A percentile compares a stretch with the other conserved stretches of the same genome.
phyloP scores from a whole-genome alignment of 805 yeast species.

The Kodamaea kakaduensis region DNA sequence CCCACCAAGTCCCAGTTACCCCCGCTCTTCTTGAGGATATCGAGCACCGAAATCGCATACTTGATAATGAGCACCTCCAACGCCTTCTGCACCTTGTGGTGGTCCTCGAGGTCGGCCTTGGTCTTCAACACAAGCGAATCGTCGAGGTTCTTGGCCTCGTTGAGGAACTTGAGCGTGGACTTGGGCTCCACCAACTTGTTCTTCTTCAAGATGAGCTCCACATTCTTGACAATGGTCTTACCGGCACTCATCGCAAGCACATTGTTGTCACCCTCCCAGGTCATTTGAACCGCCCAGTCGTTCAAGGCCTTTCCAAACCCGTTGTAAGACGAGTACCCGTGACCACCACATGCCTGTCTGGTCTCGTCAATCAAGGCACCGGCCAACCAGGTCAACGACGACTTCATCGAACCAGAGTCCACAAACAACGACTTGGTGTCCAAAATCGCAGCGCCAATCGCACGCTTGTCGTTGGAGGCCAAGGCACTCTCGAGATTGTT shows the following conservation, averaged over 20 bases:
- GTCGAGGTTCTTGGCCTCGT: slow-evolving; percentile 16
- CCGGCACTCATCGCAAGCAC: slow-evolving; percentile 42
- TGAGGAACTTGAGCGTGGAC: slow-evolving; percentile 31
- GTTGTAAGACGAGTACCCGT: slow-evolving; percentile 42
- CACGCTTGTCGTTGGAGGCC: slow-evolving; percentile 26
- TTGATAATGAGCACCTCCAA: slow-evolving; percentile 37
- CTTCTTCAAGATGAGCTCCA: slow-evolving; percentile 24
- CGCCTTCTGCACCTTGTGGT: slow-evolving; percentile 17
- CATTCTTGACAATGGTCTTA: slow-evolving; percentile 34
- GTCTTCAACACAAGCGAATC: slow-evolving; percentile 14
- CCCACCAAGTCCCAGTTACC: slow-evolving; percentile 35
- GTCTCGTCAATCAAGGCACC: slow-evolving; percentile 39
- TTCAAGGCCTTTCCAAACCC: slow-evolving; percentile 44
- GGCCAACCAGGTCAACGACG: slow-evolving; percentile 43
- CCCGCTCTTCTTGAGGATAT: slow-evolving; percentile 22
- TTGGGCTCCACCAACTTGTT: slow-evolving; percentile 25
- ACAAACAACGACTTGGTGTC: slow-evolving; percentile 41
- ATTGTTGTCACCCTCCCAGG: slow-evolving; percentile 49
- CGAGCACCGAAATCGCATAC: slow-evolving; percentile 27
- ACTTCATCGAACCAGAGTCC: slow-evolving; percentile 43
- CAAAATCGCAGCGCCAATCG: slow-evolving; percentile 29
- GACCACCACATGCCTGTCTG: slow-evolving; percentile 48
- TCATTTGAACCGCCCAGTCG: slow-evolving; percentile 47
- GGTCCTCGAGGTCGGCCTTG: slow-evolving; percentile 15
- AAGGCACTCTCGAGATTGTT: slow-evolving; percentile 37